Conservation (phyloP, 2,329 filamentous ascomycete genomes). For the Epicoccum nigrum region DNA sequence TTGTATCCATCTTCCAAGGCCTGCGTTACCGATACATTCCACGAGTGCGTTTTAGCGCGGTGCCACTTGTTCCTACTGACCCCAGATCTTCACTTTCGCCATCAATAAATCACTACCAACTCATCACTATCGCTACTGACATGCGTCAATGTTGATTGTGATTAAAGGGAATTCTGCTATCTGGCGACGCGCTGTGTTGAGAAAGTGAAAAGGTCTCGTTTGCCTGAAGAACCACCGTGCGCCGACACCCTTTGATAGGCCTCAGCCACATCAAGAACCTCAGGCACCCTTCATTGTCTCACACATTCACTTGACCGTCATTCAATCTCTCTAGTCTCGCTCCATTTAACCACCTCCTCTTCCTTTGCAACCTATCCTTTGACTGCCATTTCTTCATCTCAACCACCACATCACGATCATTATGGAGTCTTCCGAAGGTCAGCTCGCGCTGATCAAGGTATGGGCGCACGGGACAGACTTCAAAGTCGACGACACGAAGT, state of each 20-base stretch:
- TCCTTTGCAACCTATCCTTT: neutral
- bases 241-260: neutral
- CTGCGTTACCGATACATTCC: conserved; percentile 4
- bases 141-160: neutral
- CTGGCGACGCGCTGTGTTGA: neutral
- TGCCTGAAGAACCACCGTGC: neutral
- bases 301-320: neutral
- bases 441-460: conserved; percentile 16
- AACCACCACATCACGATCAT: neutral
- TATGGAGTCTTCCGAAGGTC: conserved; percentile 16
- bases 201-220: conserved; percentile 3
- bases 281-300: conserved; percentile 1
- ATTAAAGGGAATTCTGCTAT: neutral
- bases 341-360: neutral
- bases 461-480: conserved; percentile 23
- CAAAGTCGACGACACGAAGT: conserved; percentile 10
- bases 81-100: neutral
- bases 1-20: too few relatives aligned
- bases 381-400: neutral
- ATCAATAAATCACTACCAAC: neutral
- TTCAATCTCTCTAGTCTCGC: neutral
- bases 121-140: neutral
- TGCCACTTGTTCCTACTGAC: conserved; percentile 5
- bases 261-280: conserved; percentile 3
- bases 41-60: conserved; percentile 9